These are phyloP conservation scores for Hypomontagnella monticulosa DNA, from an alignment of 495 filamentous ascomycete genomes.

Conservation along the genomic window DNA sequence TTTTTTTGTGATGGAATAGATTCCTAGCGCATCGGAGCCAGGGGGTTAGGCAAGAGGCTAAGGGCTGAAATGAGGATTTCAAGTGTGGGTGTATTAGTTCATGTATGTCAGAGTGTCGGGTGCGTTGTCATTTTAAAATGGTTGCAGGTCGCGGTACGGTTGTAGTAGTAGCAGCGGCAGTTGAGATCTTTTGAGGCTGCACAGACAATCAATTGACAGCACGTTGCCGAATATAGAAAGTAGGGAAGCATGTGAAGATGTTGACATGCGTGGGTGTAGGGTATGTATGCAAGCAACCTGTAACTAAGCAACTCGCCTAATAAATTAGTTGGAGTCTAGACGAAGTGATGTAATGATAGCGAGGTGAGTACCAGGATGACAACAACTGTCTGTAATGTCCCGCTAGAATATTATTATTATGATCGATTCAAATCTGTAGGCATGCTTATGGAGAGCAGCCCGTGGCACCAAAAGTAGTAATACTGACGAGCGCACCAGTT, in stretches of 20 bases:
- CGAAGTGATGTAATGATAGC: constrained; percentile 36
- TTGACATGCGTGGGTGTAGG: constrained; percentile 31
- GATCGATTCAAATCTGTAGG: not conserved
- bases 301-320: constrained; percentile 28
- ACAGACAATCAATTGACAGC: constrained; percentile 20
- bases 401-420: constrained; percentile 15
- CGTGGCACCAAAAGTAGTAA: not conserved
- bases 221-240: constrained; percentile 30
- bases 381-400: constrained; percentile 23
- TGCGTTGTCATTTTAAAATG: constrained; percentile 28
- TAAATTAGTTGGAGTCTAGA: constrained; percentile 36
- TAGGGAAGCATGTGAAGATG: constrained; percentile 35
- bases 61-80: constrained; percentile 25
- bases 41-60: constrained; percentile 24
- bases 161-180: constrained; percentile 33
- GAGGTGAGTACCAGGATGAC: constrained; percentile 15
- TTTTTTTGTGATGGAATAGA: constrained; percentile 23
- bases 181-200: constrained; percentile 28
- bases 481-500: not conserved
- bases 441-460: not conserved
- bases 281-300: not conserved
- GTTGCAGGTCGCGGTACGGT: constrained; percentile 11
- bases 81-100: constrained; percentile 26
- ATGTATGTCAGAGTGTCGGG: constrained; percentile 35
- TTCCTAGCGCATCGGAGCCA: constrained; percentile 22